phyloP scores from a whole-genome alignment of 2,329 filamentous ascomycete species.

The Chlorencoelia australis region DNA sequence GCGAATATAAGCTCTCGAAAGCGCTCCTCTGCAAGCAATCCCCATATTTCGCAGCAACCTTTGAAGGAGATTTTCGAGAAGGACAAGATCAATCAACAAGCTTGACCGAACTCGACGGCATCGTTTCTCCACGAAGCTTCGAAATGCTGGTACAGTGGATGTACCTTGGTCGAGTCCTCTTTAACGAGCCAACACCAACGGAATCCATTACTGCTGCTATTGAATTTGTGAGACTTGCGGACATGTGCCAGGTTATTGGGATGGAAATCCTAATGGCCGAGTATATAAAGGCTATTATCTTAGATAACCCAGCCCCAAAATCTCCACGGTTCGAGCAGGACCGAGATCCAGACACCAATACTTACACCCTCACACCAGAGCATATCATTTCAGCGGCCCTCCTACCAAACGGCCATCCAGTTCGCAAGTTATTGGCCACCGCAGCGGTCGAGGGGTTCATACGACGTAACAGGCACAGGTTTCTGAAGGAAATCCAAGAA shows the following conservation, averaged over 20 bases:
- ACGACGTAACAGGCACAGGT: not conserved
- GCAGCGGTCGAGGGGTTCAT: constrained; percentile 7
- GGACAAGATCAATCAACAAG: constrained; percentile 10
- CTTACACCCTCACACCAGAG: constrained; percentile 1
- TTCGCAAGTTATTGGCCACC: constrained; percentile 7
- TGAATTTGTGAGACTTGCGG: constrained; percentile 4
- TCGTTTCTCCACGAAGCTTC: constrained; percentile 12
- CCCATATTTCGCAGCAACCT: constrained; percentile 13
- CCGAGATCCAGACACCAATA: not conserved
- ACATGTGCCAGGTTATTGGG: constrained; percentile 5
- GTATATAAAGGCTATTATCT: constrained; percentile 3
- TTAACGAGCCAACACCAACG: constrained; percentile 3
- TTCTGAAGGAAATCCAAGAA: constrained; percentile 3
- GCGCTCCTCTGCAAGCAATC: constrained; percentile 11
- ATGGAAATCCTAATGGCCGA: constrained; percentile 4
- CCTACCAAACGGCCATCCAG: constrained; percentile 7
- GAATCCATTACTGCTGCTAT: constrained; percentile 2
- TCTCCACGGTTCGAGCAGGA: not conserved
- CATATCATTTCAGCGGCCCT: constrained; percentile 5
- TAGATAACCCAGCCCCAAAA: not conserved
- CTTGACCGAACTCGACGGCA: constrained; percentile 12
- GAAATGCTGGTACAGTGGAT: constrained; percentile 12
- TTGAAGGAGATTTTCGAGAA: constrained; percentile 12
- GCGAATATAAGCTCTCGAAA: constrained; percentile 12
- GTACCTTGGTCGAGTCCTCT: constrained; percentile 8